Conservation (phyloP, 768 basidiomycete species). For the Russula griseocarnosa region DNA sequence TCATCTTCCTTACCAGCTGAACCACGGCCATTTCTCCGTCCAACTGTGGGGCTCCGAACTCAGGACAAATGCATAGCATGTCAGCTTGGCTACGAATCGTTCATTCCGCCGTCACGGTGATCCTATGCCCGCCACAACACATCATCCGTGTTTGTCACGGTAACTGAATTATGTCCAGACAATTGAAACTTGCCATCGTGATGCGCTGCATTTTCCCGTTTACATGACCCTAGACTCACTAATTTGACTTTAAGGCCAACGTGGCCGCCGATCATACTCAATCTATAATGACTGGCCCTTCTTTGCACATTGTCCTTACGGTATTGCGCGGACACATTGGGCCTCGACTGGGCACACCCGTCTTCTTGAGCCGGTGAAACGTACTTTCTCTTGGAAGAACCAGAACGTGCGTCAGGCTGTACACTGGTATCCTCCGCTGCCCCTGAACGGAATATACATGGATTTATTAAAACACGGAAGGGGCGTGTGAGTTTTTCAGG, state of each 20-base stretch:
- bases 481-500: neutral
- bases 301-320: neutral
- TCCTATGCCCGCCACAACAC: neutral
- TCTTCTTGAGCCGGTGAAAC: neutral
- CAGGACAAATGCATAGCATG: neutral
- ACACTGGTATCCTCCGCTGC: neutral
- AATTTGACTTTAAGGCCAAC: neutral
- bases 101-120: neutral
- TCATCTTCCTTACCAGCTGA: too few relatives aligned
- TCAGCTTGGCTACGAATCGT: neutral
- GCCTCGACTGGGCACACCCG: neutral
- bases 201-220: neutral
- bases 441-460: neutral
- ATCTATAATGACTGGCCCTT: neutral
- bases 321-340: neutral
- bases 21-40: neutral
- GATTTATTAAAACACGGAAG: neutral
- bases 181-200: neutral
- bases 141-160: neutral
- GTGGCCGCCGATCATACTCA: too few relatives aligned
- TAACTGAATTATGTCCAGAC: neutral
- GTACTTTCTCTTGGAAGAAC: neutral
- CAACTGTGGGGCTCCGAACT: neutral
- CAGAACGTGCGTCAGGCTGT: neutral
- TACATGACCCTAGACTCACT: neutral